phyloP scores from a whole-genome alignment of 2,329 filamentous ascomycete species.

The Aspergillus texensis region DNA sequence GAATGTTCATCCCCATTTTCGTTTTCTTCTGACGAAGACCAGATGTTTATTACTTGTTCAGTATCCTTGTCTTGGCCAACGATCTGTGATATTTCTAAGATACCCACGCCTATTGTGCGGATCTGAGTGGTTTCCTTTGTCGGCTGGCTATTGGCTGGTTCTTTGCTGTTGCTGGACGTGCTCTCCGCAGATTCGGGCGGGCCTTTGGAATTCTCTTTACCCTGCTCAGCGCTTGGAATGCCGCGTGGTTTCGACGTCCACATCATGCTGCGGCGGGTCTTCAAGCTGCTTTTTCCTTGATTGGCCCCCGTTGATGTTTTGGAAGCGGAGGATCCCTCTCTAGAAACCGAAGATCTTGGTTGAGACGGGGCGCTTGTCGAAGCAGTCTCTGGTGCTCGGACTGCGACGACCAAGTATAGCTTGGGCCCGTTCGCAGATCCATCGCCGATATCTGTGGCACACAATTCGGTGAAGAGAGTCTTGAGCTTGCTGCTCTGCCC shows the following conservation, averaged over 20 bases:
- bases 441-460: slow-evolving; percentile 71
- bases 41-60: slow-evolving; percentile 77
- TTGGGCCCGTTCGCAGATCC: slow-evolving; percentile 66
- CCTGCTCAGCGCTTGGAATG: slow-evolving; percentile 32
- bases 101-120: slow-evolving; percentile 74
- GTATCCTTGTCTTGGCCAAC: slow-evolving; percentile 72
- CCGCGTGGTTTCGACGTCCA: slow-evolving; percentile 42
- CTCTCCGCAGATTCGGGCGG: slow-evolving; percentile 37
- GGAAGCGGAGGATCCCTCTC: slow-evolving; percentile 33
- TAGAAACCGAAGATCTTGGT: slow-evolving; percentile 37
- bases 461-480: slow-evolving; percentile 86
- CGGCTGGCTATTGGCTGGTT: slow-evolving; percentile 25
- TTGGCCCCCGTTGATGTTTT: slow-evolving; percentile 32
- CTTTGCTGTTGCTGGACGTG: slow-evolving; percentile 32
- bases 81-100: slow-evolving; percentile 73
- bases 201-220: slow-evolving; percentile 30
- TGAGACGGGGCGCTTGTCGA: slow-evolving; percentile 28
- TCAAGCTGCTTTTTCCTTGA: slow-evolving; percentile 40
- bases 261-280: slow-evolving; percentile 49
- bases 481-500: slow-evolving; percentile 70
- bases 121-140: slow-evolving; percentile 52
- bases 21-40: slow-evolving; percentile 63
- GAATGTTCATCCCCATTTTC: slow-evolving; percentile 61
- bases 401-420: slow-evolving; percentile 80
- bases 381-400: slow-evolving; percentile 63